Base-by-base conservation (phyloP, 2,329 filamentous ascomycete genomes). In the Paecilomyces sp. region DNA sequence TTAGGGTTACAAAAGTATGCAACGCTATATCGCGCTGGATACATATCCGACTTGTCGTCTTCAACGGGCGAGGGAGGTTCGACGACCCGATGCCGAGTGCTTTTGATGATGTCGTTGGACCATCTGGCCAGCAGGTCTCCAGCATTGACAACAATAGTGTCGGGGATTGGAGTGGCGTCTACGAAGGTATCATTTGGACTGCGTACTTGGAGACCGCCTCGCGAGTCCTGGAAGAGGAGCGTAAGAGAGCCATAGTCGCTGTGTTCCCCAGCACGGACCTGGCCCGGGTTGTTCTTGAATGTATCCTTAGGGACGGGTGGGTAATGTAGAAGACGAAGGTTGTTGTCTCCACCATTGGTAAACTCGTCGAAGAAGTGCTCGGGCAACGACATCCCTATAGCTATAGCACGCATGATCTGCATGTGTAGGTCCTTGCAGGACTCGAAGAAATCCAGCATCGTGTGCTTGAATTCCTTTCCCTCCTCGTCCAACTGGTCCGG, bases 1-100 rank as follows among this genome's bases (percentile, higher is more conserved):
- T 95, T 92, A 8, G 91, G 91, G 66, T 95, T 93, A 79, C 91
- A 95, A 72, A 96, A 95, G 77, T 95, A 97, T 67, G 92, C 92
- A 70, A 97, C 88, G 67, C 89, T 93, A 70, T 97, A 97, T 47
- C 89, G 81, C 0, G 91, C 81, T 1, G 91, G 91, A 72, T 95
- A 88, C 18, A 68, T 66, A 25, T 75, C 74, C 1, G 68, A 66
- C 4, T 67, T 62, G 47, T 79, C 76, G 15, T 81, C 81, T 2
- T 72, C 73, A 7, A 76, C 77, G 2, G 77, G 79, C 3, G 80
- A 81, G 15, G 90, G 89, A 1, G 92, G 92, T 76, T 96, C 90
- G 4, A 97, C 90, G 0, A 97, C 92, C 11, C 92, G 86, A 74
- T 97, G 92, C 61, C 92, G 85, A 3, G 92, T 97, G 70, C 89